Conservation (phyloP, 495 filamentous ascomycete genomes). For the Lepraria neglecta region DNA sequence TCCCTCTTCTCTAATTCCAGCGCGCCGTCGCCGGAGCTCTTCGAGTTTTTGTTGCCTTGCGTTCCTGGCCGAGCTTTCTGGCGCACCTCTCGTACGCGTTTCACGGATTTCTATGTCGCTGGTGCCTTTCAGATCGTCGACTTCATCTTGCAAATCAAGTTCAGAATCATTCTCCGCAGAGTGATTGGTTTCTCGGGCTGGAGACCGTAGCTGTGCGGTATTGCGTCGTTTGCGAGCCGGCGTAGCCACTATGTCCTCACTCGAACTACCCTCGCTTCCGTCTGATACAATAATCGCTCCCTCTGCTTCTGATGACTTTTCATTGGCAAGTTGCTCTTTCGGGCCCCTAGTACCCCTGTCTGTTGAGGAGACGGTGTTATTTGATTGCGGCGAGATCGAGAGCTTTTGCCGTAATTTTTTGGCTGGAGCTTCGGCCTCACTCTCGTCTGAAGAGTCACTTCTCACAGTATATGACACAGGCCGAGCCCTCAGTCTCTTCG, state of each 20-base stretch:
- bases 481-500: background rate
- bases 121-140: constrained; percentile 39
- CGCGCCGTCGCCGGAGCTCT: constrained; percentile 49
- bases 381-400: constrained; percentile 1
- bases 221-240: constrained; percentile 28
- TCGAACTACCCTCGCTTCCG: constrained; percentile 26
- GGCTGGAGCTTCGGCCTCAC: background rate
- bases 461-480: background rate
- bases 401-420: constrained; percentile 5
- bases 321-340: background rate
- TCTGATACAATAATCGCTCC: constrained; percentile 10
- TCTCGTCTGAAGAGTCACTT: background rate
- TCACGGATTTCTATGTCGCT: constrained; percentile 41
- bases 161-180: constrained; percentile 33
- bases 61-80: constrained; percentile 39
- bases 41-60: constrained; percentile 46
- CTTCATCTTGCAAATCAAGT: constrained; percentile 39
- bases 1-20: constrained; percentile 36
- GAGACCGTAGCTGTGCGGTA: constrained; percentile 11
- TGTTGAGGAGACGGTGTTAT: background rate
- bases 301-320: background rate
- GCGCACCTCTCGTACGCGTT: constrained; percentile 39
- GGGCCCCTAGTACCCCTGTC: background rate
- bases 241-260: constrained; percentile 29
- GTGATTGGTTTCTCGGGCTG: constrained; percentile 14